These are phyloP conservation scores for Cochlearia excelsa DNA, from an alignment of 345 rosid genomes.

Conservation along the genomic window DNA sequence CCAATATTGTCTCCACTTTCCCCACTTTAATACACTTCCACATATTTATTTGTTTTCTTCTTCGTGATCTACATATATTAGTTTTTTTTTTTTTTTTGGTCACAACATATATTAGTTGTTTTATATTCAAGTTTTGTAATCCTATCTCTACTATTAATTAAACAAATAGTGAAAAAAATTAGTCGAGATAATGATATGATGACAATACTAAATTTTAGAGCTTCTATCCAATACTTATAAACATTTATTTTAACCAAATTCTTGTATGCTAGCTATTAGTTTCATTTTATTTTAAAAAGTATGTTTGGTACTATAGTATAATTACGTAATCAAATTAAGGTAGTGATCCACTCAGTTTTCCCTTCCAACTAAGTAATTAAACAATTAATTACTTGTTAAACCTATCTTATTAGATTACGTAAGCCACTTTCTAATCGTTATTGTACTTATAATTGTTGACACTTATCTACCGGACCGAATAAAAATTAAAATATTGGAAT, in stretches of 20 bases:
- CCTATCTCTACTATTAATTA: too few relatives aligned
- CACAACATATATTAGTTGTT: too few relatives aligned
- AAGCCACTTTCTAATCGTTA: constrained; percentile 18
- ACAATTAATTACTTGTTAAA: constrained; percentile 20
- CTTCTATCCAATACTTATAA: too few relatives aligned
- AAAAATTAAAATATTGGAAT: not conserved
- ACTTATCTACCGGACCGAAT: constrained; percentile 26
- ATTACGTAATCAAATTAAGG: constrained; percentile 18
- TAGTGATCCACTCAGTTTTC: constrained; percentile 20
- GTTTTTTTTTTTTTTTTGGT: too few relatives aligned
- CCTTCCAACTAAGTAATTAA: constrained; percentile 5
- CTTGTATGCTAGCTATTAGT: constrained; percentile 4
- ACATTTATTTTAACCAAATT: not conserved
- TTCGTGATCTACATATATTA: too few relatives aligned
- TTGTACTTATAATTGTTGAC: not conserved
- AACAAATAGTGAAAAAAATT: too few relatives aligned
- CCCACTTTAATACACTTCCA: too few relatives aligned
- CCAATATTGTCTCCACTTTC: too few relatives aligned
- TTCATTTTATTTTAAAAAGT: not conserved
- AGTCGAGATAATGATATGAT: too few relatives aligned
- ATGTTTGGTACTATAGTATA: not conserved
- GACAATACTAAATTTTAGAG: not conserved
- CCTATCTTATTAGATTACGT: constrained; percentile 32
- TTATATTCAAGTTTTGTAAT: too few relatives aligned
- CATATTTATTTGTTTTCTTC: too few relatives aligned